A percentile compares a stretch with the other conserved stretches of the same genome.
phyloP scores from a whole-genome alignment of 768 basidiomycete genomes.

The Fomitopsis pulvina region DNA sequence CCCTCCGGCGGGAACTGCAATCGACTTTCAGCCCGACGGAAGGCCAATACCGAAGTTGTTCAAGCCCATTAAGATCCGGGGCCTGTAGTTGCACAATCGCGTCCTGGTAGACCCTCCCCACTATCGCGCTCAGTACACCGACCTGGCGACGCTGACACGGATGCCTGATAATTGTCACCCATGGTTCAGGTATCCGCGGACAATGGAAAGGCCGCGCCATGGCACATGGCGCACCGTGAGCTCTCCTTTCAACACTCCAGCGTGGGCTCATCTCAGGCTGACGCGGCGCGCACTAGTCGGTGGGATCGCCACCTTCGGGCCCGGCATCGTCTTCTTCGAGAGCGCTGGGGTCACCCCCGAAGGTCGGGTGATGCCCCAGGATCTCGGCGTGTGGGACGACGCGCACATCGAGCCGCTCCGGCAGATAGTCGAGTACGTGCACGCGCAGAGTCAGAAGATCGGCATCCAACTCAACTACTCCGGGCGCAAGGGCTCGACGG shows the following conservation, averaged over 20 bases:
- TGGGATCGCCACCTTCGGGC: constrained; percentile 43
- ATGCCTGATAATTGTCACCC: constrained; percentile 36
- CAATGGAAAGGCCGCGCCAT: constrained; percentile 43
- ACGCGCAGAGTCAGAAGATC: constrained; percentile 60
- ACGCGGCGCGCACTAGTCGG: constrained; percentile 30
- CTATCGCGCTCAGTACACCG: background rate
- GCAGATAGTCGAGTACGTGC: constrained; percentile 60
- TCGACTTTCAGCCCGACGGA: constrained; percentile 34
- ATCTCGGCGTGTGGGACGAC: constrained; percentile 54
- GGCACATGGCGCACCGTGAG: constrained; percentile 49
- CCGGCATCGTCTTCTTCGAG: constrained; percentile 58
- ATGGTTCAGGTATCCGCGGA: constrained; percentile 55
- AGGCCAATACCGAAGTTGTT: constrained; percentile 39
- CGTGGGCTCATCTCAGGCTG: background rate
- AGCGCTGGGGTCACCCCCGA: constrained; percentile 54
- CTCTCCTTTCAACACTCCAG: background rate
- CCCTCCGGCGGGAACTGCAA: constrained; percentile 38
- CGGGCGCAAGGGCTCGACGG: constrained; percentile 61
- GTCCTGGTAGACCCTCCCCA: constrained; percentile 15
- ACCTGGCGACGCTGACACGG: background rate
- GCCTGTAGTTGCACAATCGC: constrained; percentile 25
- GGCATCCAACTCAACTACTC: constrained; percentile 74
- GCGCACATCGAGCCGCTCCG: constrained; percentile 40
- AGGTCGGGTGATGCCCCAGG: constrained; percentile 59
- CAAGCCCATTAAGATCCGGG: constrained; percentile 42